Conservation (phyloP, 106 monocot genomes). For the Phalaenopsis equestris region DNA sequence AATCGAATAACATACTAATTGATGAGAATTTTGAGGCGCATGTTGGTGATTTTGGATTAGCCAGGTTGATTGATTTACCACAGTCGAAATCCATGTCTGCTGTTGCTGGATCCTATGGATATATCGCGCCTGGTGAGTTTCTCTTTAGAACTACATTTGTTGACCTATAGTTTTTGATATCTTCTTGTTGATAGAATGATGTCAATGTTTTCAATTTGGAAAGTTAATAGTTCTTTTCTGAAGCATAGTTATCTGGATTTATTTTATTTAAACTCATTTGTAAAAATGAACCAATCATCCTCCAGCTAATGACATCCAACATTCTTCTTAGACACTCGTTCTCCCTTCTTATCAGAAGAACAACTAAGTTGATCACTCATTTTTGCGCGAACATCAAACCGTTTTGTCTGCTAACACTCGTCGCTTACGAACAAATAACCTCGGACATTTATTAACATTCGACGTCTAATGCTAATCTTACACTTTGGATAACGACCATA, state of each 20-base stretch:
- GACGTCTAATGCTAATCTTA: too few species aligned
- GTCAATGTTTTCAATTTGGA: not conserved
- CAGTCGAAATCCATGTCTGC: slow-evolving; percentile 92
- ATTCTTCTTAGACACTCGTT: too few species aligned
- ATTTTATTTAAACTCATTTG: not conserved
- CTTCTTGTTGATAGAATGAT: not conserved
- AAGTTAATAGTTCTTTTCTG: not conserved
- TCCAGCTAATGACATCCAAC: too few species aligned
- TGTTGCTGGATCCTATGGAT: slow-evolving; percentile 94
- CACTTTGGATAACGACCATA: too few species aligned
- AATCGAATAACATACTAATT: slow-evolving; percentile 92
- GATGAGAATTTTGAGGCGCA: slow-evolving; percentile 91
- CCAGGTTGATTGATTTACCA: slow-evolving; percentile 86
- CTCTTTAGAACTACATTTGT: not conserved
- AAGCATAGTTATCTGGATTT: not conserved
- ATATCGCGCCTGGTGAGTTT: slow-evolving; percentile 87
- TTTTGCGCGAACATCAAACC: too few species aligned
- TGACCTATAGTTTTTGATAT: not conserved
- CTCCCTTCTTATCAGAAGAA: too few species aligned
- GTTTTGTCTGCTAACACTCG: too few species aligned
- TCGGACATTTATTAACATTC: too few species aligned
- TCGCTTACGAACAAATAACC: too few species aligned
- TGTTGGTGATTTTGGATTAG: slow-evolving; percentile 97
- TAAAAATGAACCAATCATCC: too few species aligned
- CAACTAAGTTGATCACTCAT: too few species aligned